Conservation (phyloP, 2,329 filamentous ascomycete genomes). For the Xenoacremonium recifei region DNA sequence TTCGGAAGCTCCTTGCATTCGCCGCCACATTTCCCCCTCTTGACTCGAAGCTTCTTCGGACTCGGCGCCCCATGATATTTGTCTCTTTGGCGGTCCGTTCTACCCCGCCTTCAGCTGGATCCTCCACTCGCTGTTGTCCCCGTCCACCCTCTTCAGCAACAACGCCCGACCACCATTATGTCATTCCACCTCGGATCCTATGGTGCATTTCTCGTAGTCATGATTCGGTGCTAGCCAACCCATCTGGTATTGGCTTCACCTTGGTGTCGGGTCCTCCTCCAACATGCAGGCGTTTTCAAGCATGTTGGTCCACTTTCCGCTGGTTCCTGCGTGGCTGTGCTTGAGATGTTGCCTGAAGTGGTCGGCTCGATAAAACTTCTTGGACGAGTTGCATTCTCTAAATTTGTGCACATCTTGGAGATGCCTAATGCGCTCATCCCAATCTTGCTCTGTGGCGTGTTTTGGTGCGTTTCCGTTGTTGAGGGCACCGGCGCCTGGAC, state of each 20-base stretch:
- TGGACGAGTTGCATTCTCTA: conserved; percentile 94
- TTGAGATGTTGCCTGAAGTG: conserved; percentile 98
- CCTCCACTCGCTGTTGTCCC: conserved; percentile 15
- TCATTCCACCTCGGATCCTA: not conserved
- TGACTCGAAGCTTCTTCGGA: conserved; percentile 7
- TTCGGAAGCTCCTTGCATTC: not conserved
- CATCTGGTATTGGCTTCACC: conserved; percentile 21
- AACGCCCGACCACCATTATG: not conserved
- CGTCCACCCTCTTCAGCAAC: conserved; percentile 15
- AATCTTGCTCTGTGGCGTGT: conserved; percentile 74
- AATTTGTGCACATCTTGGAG: conserved; percentile 93
- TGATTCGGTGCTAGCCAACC: too few species aligned
- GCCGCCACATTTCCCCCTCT: not conserved
- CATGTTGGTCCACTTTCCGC: conserved; percentile 99
- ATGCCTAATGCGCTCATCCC: conserved; percentile 84
- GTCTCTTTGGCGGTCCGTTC: conserved; percentile 9
- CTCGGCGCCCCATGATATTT: conserved; percentile 11
- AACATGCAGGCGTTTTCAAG: conserved; percentile 96
- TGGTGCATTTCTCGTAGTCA: not conserved
- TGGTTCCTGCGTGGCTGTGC: conserved; percentile 93
- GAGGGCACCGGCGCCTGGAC: conserved; percentile 31
- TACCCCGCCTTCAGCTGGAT: conserved; percentile 20
- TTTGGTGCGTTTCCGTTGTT: conserved; percentile 36
- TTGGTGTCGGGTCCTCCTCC: conserved; percentile 62
- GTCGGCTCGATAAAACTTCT: conserved; percentile 97